Base-by-base conservation (phyloP, 2,329 filamentous ascomycete genomes). In the Colletotrichum phormii region DNA sequence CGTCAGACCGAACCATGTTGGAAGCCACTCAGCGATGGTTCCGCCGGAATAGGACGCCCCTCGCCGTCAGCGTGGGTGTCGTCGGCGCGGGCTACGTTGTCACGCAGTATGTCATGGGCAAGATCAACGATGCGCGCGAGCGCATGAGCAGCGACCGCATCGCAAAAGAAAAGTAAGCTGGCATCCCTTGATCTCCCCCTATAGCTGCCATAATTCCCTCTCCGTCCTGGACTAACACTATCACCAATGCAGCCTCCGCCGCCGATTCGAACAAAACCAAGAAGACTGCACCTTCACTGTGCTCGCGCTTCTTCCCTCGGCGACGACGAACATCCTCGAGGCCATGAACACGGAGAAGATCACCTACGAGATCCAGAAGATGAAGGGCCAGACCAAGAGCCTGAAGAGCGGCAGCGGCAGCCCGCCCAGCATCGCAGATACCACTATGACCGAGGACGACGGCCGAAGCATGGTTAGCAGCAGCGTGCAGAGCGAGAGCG, bases 221-320 rank as follows among this genome's bases (percentile, higher is more conserved):
- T 54, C 37, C 22, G n/a, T 35, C 12, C 26, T 49, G 13, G 9
- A 51, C 67, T 73, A 35, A 73, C 71, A 59, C 29, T 12, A 11
- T 12, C n/a, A 11, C 22, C 29, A 46, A 35, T 31, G 33, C 78
- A 98, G 96, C 83, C 90, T 99, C 74, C 95, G 95, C 64, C 93
- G 97, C 72, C 94, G 97, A 80, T 99, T 99, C 84, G 95, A 98
- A 82, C 97, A 99, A 84, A 99, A 99, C 83, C 97, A 99, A 82
- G 96, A 98, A 81, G 97, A 99, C 84, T 99, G 97, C 84, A 98
- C 96, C 60, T 98, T 97, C 81, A 99, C 97, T 49, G 95, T 98
- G 57, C 91, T 98, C n/a, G 97, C 96, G 35, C 91, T 99, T 67
- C 89, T 99, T 11, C 97, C 97, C 5, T 97, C 96, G 42, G 94